phyloP scores from a whole-genome alignment of 1,284 basidiomycete species.

The Malassezia sympodialis region DNA sequence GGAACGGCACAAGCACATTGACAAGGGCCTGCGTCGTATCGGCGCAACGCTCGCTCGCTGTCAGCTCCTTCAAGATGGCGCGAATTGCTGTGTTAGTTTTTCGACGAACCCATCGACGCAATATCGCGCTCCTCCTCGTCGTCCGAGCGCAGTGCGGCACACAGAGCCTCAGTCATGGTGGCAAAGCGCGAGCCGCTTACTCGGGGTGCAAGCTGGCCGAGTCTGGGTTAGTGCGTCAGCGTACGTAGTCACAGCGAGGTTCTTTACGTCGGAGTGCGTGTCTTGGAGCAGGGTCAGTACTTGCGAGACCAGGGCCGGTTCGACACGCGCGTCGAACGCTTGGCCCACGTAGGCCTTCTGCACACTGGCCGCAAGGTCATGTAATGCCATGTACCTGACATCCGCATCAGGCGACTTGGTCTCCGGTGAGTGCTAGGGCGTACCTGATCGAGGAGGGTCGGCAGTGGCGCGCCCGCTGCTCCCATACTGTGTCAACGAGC shows the following conservation, averaged over 20 bases:
- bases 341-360: slow-evolving; percentile 27
- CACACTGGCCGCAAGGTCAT: slow-evolving; percentile 29
- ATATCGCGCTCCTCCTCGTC: slow-evolving; percentile 88
- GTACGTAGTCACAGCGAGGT: slow-evolving; percentile 87
- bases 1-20: background rate
- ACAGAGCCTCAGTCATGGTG: slow-evolving; percentile 72
- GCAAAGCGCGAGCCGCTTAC: slow-evolving; percentile 72
- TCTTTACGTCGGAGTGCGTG: slow-evolving; percentile 94
- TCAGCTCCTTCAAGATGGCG: slow-evolving; percentile 2
- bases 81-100: slow-evolving; percentile 1
- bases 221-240: slow-evolving; percentile 51
- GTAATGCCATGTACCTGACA: slow-evolving; percentile 45
- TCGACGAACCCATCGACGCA: slow-evolving; percentile 62
- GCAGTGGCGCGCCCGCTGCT: slow-evolving; percentile 9
- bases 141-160: slow-evolving; percentile 69
- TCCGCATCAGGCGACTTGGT: slow-evolving; percentile 44
- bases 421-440: slow-evolving; percentile 1
- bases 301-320: slow-evolving; percentile 67
- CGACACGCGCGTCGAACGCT: slow-evolving; percentile 47
- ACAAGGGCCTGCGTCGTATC: background rate
- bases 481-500: slow-evolving; percentile 3
- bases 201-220: slow-evolving; percentile 76
- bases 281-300: slow-evolving; percentile 78
- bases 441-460: slow-evolving; percentile 35
- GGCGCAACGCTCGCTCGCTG: background rate